These are phyloP conservation scores for Lyophyllum shimeji DNA, from an alignment of 768 basidiomycete genomes.

Conservation along the genomic window DNA sequence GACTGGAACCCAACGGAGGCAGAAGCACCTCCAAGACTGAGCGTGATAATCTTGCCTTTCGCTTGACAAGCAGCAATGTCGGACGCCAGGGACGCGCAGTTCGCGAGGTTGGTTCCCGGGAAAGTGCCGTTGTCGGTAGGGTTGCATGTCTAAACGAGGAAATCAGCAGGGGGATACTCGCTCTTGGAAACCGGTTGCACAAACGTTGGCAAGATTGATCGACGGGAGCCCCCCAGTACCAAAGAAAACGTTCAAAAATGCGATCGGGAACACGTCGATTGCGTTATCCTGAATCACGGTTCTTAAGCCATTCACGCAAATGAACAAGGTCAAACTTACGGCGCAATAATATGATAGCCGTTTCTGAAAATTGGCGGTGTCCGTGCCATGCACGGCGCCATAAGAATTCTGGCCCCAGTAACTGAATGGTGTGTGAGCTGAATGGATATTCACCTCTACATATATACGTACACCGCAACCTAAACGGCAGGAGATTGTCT, in stretches of 20 bases:
- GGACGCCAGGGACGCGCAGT: constrained; percentile 59
- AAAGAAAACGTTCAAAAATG: constrained; percentile 70
- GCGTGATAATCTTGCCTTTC: constrained; percentile 59
- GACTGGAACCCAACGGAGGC: constrained; percentile 61
- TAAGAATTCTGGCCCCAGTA: constrained; percentile 82
- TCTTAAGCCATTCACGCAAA: constrained; percentile 1
- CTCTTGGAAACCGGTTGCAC: constrained; percentile 9
- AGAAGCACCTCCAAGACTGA: constrained; percentile 61
- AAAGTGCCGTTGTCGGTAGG: constrained; percentile 54
- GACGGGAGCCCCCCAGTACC: constrained; percentile 60
- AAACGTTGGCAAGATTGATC: constrained; percentile 68
- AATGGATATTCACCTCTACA: not conserved
- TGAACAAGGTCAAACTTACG: constrained; percentile 28
- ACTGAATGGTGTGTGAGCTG: constrained; percentile 27
- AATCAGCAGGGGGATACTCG: not conserved
- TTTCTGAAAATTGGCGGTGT: constrained; percentile 59
- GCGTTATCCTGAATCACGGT: constrained; percentile 50
- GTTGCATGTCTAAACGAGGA: constrained; percentile 55
- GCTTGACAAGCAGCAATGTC: constrained; percentile 67
- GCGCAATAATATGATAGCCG: constrained; percentile 64
- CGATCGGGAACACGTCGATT: constrained; percentile 67
- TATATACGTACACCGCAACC: constrained; percentile 52
- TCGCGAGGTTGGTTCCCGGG: constrained; percentile 58
- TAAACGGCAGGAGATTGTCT: constrained; percentile 19
- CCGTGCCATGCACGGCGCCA: constrained; percentile 49